Evolutionary conservation across 495 filamentous ascomycete genomes (phyloP).

Genomic region (Aspergillus campestris): DNA sequence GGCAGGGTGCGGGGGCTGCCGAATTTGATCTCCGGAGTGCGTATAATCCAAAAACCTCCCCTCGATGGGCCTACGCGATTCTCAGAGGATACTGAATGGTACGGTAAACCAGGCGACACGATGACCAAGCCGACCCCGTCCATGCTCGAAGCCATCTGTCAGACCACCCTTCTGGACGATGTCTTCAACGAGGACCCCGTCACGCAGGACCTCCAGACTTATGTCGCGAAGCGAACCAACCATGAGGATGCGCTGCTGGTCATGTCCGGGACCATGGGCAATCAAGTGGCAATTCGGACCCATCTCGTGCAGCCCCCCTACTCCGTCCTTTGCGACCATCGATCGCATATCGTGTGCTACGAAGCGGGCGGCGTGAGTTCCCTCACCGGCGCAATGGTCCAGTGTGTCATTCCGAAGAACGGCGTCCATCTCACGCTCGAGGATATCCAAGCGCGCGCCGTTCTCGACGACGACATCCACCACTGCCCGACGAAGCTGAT

Average conservation of each 20-base stretch:
- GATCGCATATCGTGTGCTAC: conserved; percentile 39
- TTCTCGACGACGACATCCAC: conserved; percentile 35
- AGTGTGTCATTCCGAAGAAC: conserved; percentile 44
- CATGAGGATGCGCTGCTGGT: conserved; percentile 68
- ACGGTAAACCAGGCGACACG: conserved; percentile 48
- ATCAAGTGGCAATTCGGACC: conserved; percentile 42
- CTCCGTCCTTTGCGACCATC: conserved; percentile 38
- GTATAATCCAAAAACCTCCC: conserved; percentile 2
- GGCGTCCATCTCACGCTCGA: conserved; percentile 65
- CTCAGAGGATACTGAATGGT: conserved; percentile 1
- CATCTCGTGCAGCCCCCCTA: conserved; percentile 44
- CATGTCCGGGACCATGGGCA: conserved; percentile 81
- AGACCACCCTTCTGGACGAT: conserved; percentile 64
- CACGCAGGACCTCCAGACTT: conserved; percentile 61
- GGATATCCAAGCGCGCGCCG: conserved; percentile 52
- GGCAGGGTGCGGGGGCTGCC: conserved; percentile 53
- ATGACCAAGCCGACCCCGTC: conserved; percentile 75
- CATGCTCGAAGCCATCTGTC: conserved; percentile 63
- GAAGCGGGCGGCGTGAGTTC: conserved; percentile 45
- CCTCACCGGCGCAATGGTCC: conserved; percentile 36
- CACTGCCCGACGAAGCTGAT: conserved; percentile 68
- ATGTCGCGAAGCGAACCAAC: conserved; percentile 59
- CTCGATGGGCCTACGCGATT: too few species aligned
- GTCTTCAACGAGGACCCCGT: conserved; percentile 78
- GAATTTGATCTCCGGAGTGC: conserved; percentile 53